Percentiles rank a stretch among this genome's conserved stretches.
Conservation (phyloP, 139 green algal species). For the Chlamydomonas asymmetrica region DNA sequence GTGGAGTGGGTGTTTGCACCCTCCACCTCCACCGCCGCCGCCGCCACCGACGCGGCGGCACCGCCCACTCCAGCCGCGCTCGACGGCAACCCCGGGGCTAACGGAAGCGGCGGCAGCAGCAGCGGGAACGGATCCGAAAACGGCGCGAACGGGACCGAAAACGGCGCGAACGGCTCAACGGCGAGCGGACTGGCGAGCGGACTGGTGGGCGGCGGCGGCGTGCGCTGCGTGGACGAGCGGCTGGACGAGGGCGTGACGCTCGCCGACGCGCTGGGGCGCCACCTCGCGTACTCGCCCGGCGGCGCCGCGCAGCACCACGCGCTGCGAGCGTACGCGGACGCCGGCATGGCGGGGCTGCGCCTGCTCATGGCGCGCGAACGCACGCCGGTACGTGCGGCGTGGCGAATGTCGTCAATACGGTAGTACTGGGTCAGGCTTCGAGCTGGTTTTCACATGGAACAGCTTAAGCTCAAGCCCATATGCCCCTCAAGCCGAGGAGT, state of each 20-base stretch:
- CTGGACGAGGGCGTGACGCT: conserved; percentile 13
- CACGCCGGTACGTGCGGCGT: conserved; percentile 14
- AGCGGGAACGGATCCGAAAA: background rate
- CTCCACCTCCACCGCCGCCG: conserved; percentile 7
- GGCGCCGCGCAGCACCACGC: conserved; percentile 7
- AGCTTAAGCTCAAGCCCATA: no score
- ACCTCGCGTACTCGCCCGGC: conserved; percentile 9
- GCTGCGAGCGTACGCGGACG: conserved; percentile 21
- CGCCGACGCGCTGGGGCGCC: background rate
- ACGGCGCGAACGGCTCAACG: no score
- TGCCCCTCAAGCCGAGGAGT: no score
- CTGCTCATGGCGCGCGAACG: conserved; percentile 27
- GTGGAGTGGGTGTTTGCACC: conserved; percentile 64
- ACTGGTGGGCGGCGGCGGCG: background rate
- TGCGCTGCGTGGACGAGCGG: conserved; percentile 5
- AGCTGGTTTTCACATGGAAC: no score
- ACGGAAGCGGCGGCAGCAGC: conserved; percentile 13
- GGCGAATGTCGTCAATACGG: background rate
- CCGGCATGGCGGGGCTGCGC: conserved; percentile 8
- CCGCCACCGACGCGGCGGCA: conserved; percentile 7
- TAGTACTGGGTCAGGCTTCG: background rate
- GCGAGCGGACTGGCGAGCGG: no score
- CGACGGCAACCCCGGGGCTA: background rate
- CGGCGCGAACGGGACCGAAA: background rate
- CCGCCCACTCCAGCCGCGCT: background rate